These are phyloP conservation scores for Nemania abortiva DNA, from an alignment of 2,329 filamentous ascomycete genomes.

Conservation along the genomic window DNA sequence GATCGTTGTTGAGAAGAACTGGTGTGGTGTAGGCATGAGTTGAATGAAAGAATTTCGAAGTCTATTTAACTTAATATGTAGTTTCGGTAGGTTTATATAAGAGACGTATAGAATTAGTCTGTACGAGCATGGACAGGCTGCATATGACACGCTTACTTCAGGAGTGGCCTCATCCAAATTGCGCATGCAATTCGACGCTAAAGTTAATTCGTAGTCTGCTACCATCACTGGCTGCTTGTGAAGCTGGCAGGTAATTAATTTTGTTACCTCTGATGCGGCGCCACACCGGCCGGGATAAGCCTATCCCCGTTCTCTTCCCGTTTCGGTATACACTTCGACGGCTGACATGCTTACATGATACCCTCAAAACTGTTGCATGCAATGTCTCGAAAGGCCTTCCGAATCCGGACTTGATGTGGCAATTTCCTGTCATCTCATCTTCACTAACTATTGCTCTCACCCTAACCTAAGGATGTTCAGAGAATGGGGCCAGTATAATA, in stretches of 20 bases:
- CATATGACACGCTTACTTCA: background rate
- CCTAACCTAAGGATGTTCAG: no score
- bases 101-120: background rate
- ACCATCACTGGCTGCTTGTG: no score
- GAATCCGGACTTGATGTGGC: background rate
- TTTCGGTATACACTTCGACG: constrained; percentile 18
- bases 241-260: background rate
- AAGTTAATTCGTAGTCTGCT: no score
- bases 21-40: background rate
- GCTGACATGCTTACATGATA: constrained; percentile 1
- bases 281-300: background rate
- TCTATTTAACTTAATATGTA: constrained; percentile 1
- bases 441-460: no score
- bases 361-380: background rate
- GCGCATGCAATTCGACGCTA: constrained; percentile 12
- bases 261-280: background rate
- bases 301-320: background rate
- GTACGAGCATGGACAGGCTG: background rate
- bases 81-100: background rate
- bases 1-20: background rate
- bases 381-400: background rate
- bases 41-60: background rate
- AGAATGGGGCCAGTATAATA: no score
- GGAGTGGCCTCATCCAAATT: background rate
- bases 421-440: no score